Base-by-base conservation (phyloP, 768 basidiomycete genomes). In the Lactarius trivialis region DNA sequence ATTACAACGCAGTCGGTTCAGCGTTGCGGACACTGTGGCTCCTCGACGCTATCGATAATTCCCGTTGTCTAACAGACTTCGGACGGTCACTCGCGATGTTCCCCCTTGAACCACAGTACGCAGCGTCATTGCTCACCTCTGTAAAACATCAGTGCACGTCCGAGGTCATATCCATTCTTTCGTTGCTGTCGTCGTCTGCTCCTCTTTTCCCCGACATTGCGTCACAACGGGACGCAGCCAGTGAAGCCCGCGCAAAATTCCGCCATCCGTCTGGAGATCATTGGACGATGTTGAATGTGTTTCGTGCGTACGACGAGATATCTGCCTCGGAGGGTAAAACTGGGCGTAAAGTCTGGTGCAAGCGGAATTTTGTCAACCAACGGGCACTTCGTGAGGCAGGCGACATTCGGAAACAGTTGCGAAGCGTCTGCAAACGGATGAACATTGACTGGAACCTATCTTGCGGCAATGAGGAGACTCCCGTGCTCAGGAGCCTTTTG, bases 41-140 rank as follows among this genome's bases (percentile, higher is more conserved):
- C 2, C 81, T 98, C 9, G 85, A 85, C 15, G 95, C 95, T 14
- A 78, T 98, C 61, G 82, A 89, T 70, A 75, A 81, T 37, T 78
- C 79, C 17, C 85, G 83, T 61, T 70, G 70, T 6, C 77, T 99
- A 56, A 97, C 94, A 0, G 68, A 77, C 0, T 73, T 89, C 4
- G 97, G 97, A 2, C 82, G 84, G 5, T 76, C 85, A 64, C 98
- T 99, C 91, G 87, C 93, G 3, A 70, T 77, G n/a, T 92, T 95
- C 70, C 97, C 97, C 2, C 82, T 97, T n/a, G 93, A 98, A 67
- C 93, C 96, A 1, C 76, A 83, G 34, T 82, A 86, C 58, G 84
- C 94, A 0, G 85, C 92, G 33, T 82, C 88, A 45, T 75, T 98
- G 34, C 76, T 98, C 57, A 88, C 89, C 15, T 90, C 96, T 0